Percentiles rank a stretch among this genome's conserved stretches.
Conservation (phyloP, 2,329 filamentous ascomycete species). For the Venturia effusa region DNA sequence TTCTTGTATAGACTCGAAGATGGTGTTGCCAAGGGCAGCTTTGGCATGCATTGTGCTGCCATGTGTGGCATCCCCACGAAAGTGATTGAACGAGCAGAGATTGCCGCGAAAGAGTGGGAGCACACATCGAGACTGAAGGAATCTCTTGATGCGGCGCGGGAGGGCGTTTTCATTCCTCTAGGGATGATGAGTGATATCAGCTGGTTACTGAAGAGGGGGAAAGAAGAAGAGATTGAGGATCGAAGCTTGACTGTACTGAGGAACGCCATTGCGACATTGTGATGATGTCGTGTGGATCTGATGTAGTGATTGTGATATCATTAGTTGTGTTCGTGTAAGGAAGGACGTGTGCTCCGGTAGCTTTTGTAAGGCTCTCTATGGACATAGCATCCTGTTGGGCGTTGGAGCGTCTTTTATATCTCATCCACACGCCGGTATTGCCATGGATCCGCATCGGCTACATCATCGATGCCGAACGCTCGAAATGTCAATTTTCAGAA, state of each 20-base stretch:
- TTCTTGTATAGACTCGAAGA: constrained; percentile 92
- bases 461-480: too few species aligned
- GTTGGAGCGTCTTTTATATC: too few species aligned
- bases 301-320: background rate
- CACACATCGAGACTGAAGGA: constrained; percentile 86
- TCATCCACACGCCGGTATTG: too few species aligned
- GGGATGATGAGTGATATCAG: constrained; percentile 83
- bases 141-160: constrained; percentile 77
- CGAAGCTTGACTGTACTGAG: constrained; percentile 45
- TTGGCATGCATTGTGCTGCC: constrained; percentile 96
- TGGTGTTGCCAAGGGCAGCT: constrained; percentile 90
- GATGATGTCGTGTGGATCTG: background rate
- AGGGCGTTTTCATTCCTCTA: constrained; percentile 65
- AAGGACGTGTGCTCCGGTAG: too few species aligned
- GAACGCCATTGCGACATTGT: constrained; percentile 46
- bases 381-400: too few species aligned
- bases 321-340: background rate
- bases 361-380: too few species aligned
- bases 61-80: constrained; percentile 89
- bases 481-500: too few species aligned
- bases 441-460: too few species aligned
- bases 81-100: constrained; percentile 78
- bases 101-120: constrained; percentile 86
- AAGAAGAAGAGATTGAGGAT: constrained; percentile 31
- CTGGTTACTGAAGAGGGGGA: constrained; percentile 54